Evolutionary conservation across 2,329 filamentous ascomycete species (phyloP).

Genomic region (Xylariaceae sp.): DNA sequence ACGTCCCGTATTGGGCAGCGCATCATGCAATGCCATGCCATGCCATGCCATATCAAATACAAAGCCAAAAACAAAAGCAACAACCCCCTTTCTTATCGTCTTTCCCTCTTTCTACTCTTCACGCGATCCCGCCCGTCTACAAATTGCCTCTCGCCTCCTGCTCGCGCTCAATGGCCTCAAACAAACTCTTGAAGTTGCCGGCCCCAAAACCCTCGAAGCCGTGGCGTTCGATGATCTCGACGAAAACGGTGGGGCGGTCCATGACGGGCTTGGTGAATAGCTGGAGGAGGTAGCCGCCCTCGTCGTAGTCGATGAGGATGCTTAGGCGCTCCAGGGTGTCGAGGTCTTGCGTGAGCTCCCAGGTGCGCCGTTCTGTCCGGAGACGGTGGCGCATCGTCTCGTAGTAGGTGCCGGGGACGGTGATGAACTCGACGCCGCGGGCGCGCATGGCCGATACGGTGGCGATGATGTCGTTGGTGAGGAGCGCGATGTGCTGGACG

Average conservation of each 20-base stretch:
- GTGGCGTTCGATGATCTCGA: conserved; percentile 92
- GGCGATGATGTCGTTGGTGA: conserved; percentile 73
- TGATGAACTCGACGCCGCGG: conserved; percentile 91
- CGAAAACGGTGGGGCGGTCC: conserved; percentile 91
- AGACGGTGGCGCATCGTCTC: conserved; percentile 69
- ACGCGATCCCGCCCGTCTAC: conserved; percentile 36
- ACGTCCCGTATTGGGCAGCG: too few species aligned
- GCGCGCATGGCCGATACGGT: conserved; percentile 74
- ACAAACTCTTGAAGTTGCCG: conserved; percentile 91
- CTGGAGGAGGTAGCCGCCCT: conserved; percentile 76
- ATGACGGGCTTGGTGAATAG: conserved; percentile 83
- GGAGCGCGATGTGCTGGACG: conserved; percentile 89
- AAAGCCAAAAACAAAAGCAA: too few species aligned
- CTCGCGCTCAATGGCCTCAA: conserved; percentile 92
- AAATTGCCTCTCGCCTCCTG: conserved; percentile 83
- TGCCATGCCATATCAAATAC: background rate
- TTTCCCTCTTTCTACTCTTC: too few species aligned
- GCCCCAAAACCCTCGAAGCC: conserved; percentile 90
- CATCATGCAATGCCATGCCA: background rate
- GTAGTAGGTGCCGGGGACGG: conserved; percentile 84
- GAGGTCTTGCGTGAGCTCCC: conserved; percentile 73
- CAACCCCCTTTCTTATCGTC: too few species aligned
- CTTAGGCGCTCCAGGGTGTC: conserved; percentile 71
- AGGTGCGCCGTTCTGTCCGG: conserved; percentile 55
- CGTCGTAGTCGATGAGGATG: conserved; percentile 93